phyloP scores from a whole-genome alignment of 768 basidiomycete species.

The Termitomyces sp. region DNA sequence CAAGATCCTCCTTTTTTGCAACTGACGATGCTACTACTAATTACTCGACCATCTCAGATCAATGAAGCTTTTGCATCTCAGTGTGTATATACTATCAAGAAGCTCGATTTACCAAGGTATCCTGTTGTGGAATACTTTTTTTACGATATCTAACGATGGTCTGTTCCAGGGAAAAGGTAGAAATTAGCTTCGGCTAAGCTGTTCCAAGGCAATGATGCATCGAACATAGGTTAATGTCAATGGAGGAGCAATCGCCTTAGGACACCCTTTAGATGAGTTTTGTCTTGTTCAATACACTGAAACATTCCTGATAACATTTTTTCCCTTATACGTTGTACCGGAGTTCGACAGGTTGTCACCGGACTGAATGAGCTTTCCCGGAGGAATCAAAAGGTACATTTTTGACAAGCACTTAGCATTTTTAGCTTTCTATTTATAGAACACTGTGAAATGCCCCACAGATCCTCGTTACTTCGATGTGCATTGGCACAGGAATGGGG shows the following conservation, averaged over 20 bases:
- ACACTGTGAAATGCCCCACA: slow-evolving; percentile 16
- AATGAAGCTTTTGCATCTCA: slow-evolving; percentile 92
- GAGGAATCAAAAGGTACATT: slow-evolving; percentile 56
- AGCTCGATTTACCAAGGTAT: slow-evolving; percentile 52
- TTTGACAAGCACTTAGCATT: slow-evolving; percentile 11
- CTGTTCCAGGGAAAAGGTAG: slow-evolving; percentile 31
- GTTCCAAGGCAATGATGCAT: not conserved
- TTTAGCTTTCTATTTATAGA: not conserved
- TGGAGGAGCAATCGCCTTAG: slow-evolving; percentile 86
- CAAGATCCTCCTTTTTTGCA: slow-evolving; percentile 6
- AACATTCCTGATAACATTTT: not conserved
- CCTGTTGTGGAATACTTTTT: not conserved
- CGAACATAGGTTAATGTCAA: slow-evolving; percentile 69
- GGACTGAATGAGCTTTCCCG: slow-evolving; percentile 72
- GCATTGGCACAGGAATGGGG: slow-evolving; percentile 90
- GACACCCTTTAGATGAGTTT: slow-evolving; percentile 75
- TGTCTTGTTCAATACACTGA: slow-evolving; percentile 1
- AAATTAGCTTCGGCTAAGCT: not conserved
- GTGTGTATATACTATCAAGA: slow-evolving; percentile 66
- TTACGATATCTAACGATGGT: not conserved
- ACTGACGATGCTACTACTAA: not conserved
- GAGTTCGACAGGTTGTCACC: slow-evolving; percentile 78
- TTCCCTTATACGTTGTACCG: slow-evolving; percentile 61
- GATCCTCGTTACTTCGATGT: slow-evolving; percentile 88
- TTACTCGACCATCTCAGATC: slow-evolving; percentile 41